Conservation (phyloP, 2,329 filamentous ascomycete species). For the Microdochium paspali region DNA sequence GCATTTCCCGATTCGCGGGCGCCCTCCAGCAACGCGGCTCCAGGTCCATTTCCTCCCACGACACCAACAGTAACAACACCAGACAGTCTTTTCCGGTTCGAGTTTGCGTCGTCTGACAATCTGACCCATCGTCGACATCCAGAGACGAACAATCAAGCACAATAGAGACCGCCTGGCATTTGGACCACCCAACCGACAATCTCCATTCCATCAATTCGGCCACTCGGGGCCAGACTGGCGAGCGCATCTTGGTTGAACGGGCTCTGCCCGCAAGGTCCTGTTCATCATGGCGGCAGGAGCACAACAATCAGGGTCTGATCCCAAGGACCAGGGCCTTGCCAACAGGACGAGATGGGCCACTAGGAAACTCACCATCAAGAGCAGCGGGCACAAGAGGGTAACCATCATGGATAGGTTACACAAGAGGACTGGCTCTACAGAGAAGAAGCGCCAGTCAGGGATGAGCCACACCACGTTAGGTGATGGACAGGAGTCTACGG, state of each 20-base stretch:
- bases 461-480: not conserved
- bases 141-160: not conserved
- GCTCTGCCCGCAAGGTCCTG: conserved; percentile 27
- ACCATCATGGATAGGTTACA: conserved; percentile 73
- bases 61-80: too few species aligned
- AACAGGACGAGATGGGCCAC: conserved; percentile 94
- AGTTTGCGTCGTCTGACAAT: too few species aligned
- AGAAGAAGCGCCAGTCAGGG: conserved; percentile 53
- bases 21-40: too few species aligned
- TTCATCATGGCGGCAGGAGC: conserved; percentile 25
- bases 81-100: too few species aligned
- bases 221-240: conserved; percentile 28
- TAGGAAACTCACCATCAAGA: conserved; percentile 70
- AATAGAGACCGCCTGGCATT: not conserved
- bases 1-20: too few species aligned
- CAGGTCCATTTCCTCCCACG: too few species aligned
- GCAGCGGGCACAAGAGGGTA: conserved; percentile 68
- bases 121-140: too few species aligned
- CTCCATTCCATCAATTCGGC: conserved; percentile 5
- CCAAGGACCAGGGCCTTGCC: conserved; percentile 15
- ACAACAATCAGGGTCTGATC: conserved; percentile 10
- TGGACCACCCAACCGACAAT: not conserved
- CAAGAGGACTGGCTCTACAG: conserved; percentile 47
- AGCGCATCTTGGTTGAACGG: conserved; percentile 29
- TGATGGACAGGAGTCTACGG: conserved; percentile 21